Percentiles rank a stretch among this genome's conserved stretches.
These are phyloP conservation scores for Hibiscus syriacus DNA, from an alignment of 345 rosid genomes.

Conservation along the genomic window DNA sequence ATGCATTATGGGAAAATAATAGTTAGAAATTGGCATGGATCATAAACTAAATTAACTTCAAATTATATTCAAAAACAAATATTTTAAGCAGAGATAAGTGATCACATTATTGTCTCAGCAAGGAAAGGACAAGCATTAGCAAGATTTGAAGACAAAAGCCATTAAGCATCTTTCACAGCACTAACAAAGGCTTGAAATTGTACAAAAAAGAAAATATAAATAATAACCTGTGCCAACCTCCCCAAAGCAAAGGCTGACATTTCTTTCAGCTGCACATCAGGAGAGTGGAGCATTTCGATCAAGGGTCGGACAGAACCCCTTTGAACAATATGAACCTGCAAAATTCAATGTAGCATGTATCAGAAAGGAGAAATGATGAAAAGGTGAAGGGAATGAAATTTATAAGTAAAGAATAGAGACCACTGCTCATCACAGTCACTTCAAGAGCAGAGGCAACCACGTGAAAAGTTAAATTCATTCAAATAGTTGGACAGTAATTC, in stretches of 20 bases:
- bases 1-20: background rate
- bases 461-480: background rate
- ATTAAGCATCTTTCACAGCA: background rate
- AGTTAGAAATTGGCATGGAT: background rate
- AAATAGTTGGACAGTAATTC: background rate
- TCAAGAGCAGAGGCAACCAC: background rate
- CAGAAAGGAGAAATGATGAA: slow-evolving; percentile 8
- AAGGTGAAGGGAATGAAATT: background rate
- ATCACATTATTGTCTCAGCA: background rate
- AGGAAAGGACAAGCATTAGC: background rate
- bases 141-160: background rate
- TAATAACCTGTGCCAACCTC: slow-evolving; percentile 93
- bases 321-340: slow-evolving; percentile 97
- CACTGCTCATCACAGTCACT: background rate
- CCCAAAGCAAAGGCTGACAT: slow-evolving; percentile 99
- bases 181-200: background rate
- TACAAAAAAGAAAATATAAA: slow-evolving; percentile 1
- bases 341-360: slow-evolving; percentile 2
- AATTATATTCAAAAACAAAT: background rate
- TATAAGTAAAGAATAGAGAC: background rate
- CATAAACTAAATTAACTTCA: background rate
- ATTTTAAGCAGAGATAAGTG: background rate
- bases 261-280: slow-evolving; percentile 86
- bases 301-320: slow-evolving; percentile 95
- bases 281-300: slow-evolving; percentile 89